Conservation (phyloP, 805 yeast genomes). For the Pichia rugopelliculosa region DNA sequence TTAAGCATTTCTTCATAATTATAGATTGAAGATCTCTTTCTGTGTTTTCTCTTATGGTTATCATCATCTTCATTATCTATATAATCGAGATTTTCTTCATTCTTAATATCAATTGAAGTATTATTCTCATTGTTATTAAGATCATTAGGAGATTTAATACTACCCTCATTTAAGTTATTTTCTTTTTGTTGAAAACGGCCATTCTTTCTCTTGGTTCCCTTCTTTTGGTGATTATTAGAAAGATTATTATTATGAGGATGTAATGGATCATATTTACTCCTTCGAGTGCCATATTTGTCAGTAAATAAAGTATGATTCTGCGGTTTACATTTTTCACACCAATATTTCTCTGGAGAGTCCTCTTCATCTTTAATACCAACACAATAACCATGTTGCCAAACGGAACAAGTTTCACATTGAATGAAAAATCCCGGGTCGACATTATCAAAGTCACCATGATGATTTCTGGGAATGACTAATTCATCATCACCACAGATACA, state of each 20-base stretch:
- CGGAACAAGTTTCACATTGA: constrained; percentile 85
- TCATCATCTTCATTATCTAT: constrained; percentile 6
- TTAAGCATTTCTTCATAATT: constrained; percentile 31
- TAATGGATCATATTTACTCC: constrained; percentile 40
- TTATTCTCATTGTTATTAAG: constrained; percentile 4
- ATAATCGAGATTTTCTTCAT: not conserved
- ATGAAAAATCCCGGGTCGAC: constrained; percentile 56
- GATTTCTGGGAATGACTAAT: constrained; percentile 24
- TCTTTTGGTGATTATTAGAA: not conserved
- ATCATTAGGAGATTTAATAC: constrained; percentile 3
- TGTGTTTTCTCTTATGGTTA: constrained; percentile 6
- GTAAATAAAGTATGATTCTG: constrained; percentile 58
- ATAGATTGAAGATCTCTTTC: constrained; percentile 19
- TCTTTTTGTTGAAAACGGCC: constrained; percentile 21
- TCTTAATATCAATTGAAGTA: constrained; percentile 2
- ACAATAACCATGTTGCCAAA: constrained; percentile 97
- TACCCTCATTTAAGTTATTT: not conserved
- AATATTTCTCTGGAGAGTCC: constrained; percentile 85
- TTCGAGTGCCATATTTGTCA: constrained; percentile 40
- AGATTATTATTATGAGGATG: constrained; percentile 19
- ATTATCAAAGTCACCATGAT: constrained; percentile 31
- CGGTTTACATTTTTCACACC: constrained; percentile 91
- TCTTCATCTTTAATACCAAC: constrained; percentile 74
- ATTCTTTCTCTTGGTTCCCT: constrained; percentile 16
- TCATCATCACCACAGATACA: constrained; percentile 51